Evolutionary conservation across 495 filamentous ascomycete species (phyloP), one percentile per base, ranked within the genome.

Genomic region (Annulohypoxylon moriforme): DNA sequence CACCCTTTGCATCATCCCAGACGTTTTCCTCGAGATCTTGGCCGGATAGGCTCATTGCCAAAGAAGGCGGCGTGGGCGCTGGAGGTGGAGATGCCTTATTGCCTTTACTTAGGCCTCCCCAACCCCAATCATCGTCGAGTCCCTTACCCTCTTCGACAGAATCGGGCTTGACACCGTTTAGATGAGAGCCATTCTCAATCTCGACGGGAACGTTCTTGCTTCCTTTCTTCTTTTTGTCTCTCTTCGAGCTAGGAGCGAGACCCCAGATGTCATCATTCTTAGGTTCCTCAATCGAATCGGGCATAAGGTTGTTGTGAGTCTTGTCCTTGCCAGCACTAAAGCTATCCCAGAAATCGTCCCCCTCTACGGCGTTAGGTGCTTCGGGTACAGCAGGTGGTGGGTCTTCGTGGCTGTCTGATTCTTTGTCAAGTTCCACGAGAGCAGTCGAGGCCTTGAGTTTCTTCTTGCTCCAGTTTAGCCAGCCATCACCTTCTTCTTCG

Each of bases 231-330:
- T 83, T 84, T 47, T 78, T 79, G 29, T 79, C 74, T 61, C 81
- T 83, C 49, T 79, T 80, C 10, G 79, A 78, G 24, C 74, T 75
- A 29, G 74, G 59, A 2, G 69, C 36, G 14, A 69, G 27, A 47
- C 74, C 81, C 82, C 80, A 83, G n/a, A 72, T 68, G 60, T 85
- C 81, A 22, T 83, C 80, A 5, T 73, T 66, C 36, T 78, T 80
- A 16, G 81, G 83, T 60, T 85, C 82, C 61, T 85, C 83, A 55
- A 83, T 81, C 6, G 76, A 73, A 63, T 84, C 84, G 7, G 80
- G 81, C 69, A 83, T 83, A 50, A 81, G 72, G 20, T 65, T 68
- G n/a, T 73, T 68, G 49, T 75, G 73, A 20, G 67, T 47, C 57
- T 80, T 79, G 59, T 82, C 73, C 49, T 81, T 82, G 36, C 64